Evolutionary conservation across 225 moss, liverwort and hornwort genomes (phyloP).

Genomic region (Asterella californica): DNA sequence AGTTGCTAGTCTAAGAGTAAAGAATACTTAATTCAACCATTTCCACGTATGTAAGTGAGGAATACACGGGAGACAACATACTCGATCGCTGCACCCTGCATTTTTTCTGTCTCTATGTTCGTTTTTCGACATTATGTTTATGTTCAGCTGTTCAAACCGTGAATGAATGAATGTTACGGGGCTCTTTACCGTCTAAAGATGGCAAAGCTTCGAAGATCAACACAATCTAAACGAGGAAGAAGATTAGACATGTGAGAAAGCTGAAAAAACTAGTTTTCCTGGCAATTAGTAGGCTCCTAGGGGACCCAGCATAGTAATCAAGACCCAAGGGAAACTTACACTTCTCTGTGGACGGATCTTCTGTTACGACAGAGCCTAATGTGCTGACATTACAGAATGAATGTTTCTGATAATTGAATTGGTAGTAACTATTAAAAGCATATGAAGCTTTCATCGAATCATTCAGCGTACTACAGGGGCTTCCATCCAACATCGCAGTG

Average conservation of each 20-base stretch:
- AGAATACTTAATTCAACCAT: too few species aligned
- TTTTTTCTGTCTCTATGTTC: too few species aligned
- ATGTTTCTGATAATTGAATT: slow-evolving; percentile 41
- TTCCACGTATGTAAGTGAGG: too few species aligned
- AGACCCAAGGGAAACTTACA: slow-evolving; percentile 56
- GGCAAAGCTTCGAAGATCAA: neutral
- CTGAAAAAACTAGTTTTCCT: neutral
- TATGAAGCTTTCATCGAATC: slow-evolving; percentile 56
- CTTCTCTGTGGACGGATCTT: slow-evolving; percentile 42
- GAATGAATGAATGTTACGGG: too few species aligned
- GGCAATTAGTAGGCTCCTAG: neutral
- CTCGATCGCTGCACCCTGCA: too few species aligned
- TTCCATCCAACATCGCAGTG: slow-evolving; percentile 37
- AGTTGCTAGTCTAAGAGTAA: too few species aligned
- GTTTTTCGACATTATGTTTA: too few species aligned
- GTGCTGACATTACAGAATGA: slow-evolving; percentile 46
- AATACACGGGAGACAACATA: too few species aligned
- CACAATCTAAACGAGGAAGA: neutral
- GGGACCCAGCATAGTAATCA: neutral
- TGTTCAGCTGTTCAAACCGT: too few species aligned
- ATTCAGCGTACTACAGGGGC: slow-evolving; percentile 38
- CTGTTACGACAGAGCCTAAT: slow-evolving; percentile 36
- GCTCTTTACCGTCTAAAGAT: neutral
- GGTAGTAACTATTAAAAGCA: slow-evolving; percentile 69
- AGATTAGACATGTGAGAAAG: neutral